These are phyloP conservation scores for Eutypella sp. DNA, from an alignment of 2,329 filamentous ascomycete genomes.

Conservation along the genomic window DNA sequence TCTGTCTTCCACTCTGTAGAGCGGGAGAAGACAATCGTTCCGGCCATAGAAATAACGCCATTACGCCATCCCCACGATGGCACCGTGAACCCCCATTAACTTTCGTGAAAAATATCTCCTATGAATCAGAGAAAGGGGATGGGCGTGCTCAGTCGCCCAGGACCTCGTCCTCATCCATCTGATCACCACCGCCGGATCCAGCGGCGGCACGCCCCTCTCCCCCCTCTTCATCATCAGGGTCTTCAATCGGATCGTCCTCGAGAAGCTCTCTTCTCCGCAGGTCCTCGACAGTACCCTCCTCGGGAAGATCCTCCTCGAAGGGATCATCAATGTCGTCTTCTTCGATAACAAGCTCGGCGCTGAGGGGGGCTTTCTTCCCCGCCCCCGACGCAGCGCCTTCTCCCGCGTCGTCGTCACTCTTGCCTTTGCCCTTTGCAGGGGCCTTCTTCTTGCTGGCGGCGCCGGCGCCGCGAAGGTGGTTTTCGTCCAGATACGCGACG, in stretches of 20 bases:
- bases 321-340: slow-evolving; percentile 39
- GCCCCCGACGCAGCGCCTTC: slow-evolving; percentile 22
- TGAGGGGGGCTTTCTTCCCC: slow-evolving; percentile 34
- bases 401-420: slow-evolving; percentile 17
- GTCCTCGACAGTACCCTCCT: slow-evolving; percentile 57
- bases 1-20: too few relatives aligned
- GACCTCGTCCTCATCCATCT: slow-evolving; percentile 31
- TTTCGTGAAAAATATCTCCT: too few relatives aligned
- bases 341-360: slow-evolving; percentile 42
- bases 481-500: slow-evolving; percentile 71
- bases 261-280: slow-evolving; percentile 49
- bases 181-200: slow-evolving; percentile 12
- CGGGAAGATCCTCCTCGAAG: slow-evolving; percentile 45
- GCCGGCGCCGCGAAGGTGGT: slow-evolving; percentile 47
- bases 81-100: too few relatives aligned
- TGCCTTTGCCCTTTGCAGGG: slow-evolving; percentile 38
- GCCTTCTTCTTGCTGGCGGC: slow-evolving; percentile 38
- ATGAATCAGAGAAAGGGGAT: too few relatives aligned
- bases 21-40: too few relatives aligned
- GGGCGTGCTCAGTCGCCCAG: slow-evolving; percentile 34
- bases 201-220: slow-evolving; percentile 11
- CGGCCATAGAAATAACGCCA: too few relatives aligned
- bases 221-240: slow-evolving; percentile 36
- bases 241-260: slow-evolving; percentile 41
- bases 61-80: too few relatives aligned